Percentiles rank a stretch among this genome's conserved stretches.
phyloP scores from a whole-genome alignment of 257 asterid species.

The Leonotis leonurus region DNA sequence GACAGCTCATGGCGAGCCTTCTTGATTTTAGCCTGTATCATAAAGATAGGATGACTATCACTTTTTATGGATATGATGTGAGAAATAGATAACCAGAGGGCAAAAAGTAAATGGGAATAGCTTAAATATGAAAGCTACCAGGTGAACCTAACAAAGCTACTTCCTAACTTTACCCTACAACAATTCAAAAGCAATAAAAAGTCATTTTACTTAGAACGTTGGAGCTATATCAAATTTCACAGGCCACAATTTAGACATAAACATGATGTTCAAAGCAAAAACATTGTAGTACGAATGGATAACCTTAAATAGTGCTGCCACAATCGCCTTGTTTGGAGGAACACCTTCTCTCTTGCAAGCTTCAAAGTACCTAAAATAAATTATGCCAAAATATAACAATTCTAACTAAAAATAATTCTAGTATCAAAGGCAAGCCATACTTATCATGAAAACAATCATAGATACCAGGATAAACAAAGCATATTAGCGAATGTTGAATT shows the following conservation, averaged over 20 bases:
- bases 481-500: not conserved
- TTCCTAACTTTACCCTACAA: not conserved
- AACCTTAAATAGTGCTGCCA: slow-evolving; percentile 72
- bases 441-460: not conserved
- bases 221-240: no score
- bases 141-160: not conserved
- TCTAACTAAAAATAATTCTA: not conserved
- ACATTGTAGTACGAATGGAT: slow-evolving; percentile 5
- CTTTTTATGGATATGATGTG: not conserved
- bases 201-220: no score
- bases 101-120: not conserved
- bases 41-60: slow-evolving; percentile 13
- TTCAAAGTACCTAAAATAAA: slow-evolving; percentile 59
- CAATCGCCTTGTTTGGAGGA: slow-evolving; percentile 43
- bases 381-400: slow-evolving; percentile 8
- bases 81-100: not conserved
- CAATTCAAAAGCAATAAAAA: not conserved
- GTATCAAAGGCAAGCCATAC: not conserved
- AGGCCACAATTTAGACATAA: not conserved
- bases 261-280: not conserved
- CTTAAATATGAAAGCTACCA: not conserved
- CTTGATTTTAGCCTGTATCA: slow-evolving; percentile 62
- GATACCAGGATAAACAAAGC: not conserved
- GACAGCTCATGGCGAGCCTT: slow-evolving; percentile 51
- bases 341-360: slow-evolving; percentile 56